phyloP scores from a whole-genome alignment of 805 yeast genomes.

The Candida vartiovaarae region DNA sequence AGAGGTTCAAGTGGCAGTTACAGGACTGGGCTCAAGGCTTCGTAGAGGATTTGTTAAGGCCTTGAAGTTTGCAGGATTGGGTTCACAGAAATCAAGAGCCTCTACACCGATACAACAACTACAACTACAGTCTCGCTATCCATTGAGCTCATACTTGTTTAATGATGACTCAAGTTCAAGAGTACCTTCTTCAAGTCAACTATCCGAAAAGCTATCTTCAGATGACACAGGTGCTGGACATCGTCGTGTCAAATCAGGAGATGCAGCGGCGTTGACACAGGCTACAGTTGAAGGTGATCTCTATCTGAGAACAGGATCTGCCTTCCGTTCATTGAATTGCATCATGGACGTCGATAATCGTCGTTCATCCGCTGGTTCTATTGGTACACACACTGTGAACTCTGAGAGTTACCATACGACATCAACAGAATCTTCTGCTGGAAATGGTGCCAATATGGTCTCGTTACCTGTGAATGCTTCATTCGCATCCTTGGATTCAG shows the following conservation, averaged over 20 bases:
- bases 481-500: conserved; percentile 71
- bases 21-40: conserved; percentile 70
- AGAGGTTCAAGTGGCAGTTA: conserved; percentile 71
- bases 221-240: background rate
- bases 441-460: conserved; percentile 45
- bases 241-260: conserved; percentile 21
- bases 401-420: background rate
- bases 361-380: conserved; percentile 15
- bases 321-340: conserved; percentile 19
- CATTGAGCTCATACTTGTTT: background rate
- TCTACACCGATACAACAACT: too few relatives aligned
- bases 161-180: background rate
- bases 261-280: conserved; percentile 15
- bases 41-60: conserved; percentile 26
- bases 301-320: conserved; percentile 21
- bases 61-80: conserved; percentile 21
- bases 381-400: background rate
- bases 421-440: conserved; percentile 28
- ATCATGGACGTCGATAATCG: conserved; percentile 20
- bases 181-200: background rate
- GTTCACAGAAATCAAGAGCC: background rate
- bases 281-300: conserved; percentile 27
- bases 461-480: conserved; percentile 65
- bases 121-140: background rate
- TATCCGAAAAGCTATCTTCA: background rate